Conservation (phyloP, 2,329 filamentous ascomycete species). For the Salinomyces thailandicus region DNA sequence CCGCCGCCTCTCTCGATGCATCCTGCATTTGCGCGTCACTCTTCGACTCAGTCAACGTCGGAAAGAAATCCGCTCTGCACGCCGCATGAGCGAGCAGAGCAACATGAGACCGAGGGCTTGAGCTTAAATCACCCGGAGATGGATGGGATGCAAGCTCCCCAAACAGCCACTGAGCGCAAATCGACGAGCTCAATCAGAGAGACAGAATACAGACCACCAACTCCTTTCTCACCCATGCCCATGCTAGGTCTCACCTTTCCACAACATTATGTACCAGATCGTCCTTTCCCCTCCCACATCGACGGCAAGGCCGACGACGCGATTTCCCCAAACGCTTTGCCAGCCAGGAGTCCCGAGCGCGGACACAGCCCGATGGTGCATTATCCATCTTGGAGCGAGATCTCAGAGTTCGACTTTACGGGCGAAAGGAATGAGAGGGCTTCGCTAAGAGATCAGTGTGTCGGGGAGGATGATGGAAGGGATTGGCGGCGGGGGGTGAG, state of each 20-base stretch:
- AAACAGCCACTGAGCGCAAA: not conserved
- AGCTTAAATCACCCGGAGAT: not conserved
- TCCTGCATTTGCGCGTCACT: conserved; percentile 2
- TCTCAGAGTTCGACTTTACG: conserved; percentile 9
- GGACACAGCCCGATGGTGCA: conserved; percentile 8
- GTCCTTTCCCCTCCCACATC: conserved; percentile 4
- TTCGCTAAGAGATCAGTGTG: not conserved
- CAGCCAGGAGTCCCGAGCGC: conserved; percentile 4
- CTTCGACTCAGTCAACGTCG: conserved; percentile 4
- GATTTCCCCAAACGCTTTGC: conserved; percentile 5
- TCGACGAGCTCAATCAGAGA: not conserved
- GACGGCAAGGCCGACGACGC: conserved; percentile 6
- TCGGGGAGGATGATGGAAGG: conserved; percentile 2
- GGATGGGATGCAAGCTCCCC: not conserved
- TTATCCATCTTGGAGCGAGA: conserved; percentile 9
- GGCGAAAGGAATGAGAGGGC: conserved; percentile 1
- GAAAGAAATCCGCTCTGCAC: conserved; percentile 9
- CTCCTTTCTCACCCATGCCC: conserved; percentile 2
- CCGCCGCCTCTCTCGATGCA: conserved; percentile 8
- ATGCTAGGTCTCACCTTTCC: not conserved
- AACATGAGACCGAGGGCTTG: not conserved
- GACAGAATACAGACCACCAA: not conserved
- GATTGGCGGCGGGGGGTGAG: conserved; percentile 1
- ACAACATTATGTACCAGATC: not conserved
- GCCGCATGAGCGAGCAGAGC: conserved; percentile 3